Evolutionary conservation across 2,329 filamentous ascomycete species (phyloP).

Genomic region (Hymenoscyphus fraxineus): DNA sequence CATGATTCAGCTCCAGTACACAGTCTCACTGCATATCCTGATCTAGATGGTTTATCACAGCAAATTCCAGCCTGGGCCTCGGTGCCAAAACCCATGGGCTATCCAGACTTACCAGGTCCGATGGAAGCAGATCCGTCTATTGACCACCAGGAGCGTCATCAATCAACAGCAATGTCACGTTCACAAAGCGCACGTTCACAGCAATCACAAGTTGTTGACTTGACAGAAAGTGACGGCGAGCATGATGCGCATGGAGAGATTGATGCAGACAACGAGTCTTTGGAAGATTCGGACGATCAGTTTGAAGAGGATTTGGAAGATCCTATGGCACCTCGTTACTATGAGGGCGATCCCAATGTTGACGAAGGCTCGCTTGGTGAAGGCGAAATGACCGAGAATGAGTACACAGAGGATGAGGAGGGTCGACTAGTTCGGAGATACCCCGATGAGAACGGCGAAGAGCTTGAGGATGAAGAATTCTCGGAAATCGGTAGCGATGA

Average conservation of each 20-base stretch:
- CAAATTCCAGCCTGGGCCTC: slow-evolving; percentile 9
- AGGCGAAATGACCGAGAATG: neutral
- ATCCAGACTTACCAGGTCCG: slow-evolving; percentile 22
- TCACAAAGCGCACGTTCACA: slow-evolving; percentile 21
- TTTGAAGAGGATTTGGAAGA: neutral
- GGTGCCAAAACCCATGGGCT: slow-evolving; percentile 10
- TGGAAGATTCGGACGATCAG: slow-evolving; percentile 17
- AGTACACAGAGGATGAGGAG: neutral
- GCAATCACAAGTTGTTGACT: slow-evolving; percentile 25
- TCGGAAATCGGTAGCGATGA: neutral
- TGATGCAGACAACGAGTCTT: slow-evolving; percentile 7
- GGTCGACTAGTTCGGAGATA: neutral
- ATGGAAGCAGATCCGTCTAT: neutral
- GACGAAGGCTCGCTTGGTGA: neutral
- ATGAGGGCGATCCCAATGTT: neutral
- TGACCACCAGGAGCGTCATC: neutral
- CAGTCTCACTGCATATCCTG: slow-evolving; percentile 16
- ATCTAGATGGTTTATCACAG: slow-evolving; percentile 14
- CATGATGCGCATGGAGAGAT: slow-evolving; percentile 4
- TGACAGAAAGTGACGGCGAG: slow-evolving; percentile 27
- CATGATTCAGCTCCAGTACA: neutral
- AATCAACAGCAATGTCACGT: slow-evolving; percentile 20
- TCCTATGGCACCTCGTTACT: neutral
- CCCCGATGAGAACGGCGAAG: neutral
- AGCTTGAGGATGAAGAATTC: slow-evolving; percentile 1